Conservation (phyloP, 73 alveolate genomes). For the Paramecium primaurelia region DNA sequence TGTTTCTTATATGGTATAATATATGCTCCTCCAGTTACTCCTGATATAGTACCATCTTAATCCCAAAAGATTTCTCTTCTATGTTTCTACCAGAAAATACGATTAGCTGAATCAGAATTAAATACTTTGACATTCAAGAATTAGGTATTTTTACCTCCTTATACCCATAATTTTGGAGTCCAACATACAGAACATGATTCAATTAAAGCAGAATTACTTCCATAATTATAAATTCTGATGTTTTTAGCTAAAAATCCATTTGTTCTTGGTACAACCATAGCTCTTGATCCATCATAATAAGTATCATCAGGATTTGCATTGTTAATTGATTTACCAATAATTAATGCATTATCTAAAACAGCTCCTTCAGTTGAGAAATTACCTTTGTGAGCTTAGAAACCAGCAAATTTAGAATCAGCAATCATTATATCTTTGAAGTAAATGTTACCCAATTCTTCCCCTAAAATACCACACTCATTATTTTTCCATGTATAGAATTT, state of each 20-base stretch:
- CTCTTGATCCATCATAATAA: slow-evolving; percentile 47
- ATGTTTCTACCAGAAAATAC: slow-evolving; percentile 45
- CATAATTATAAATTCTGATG: slow-evolving; percentile 58
- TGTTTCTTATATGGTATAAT: slow-evolving; percentile 51
- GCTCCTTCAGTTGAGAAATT: slow-evolving; percentile 48
- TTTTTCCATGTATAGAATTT: slow-evolving; percentile 66
- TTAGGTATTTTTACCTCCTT: slow-evolving; percentile 52
- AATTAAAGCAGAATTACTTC: slow-evolving; percentile 6
- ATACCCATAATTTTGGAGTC: slow-evolving; percentile 52
- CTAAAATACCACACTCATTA: slow-evolving; percentile 71
- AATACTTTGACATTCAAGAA: neutral
- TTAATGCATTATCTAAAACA: slow-evolving; percentile 58
- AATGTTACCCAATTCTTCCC: slow-evolving; percentile 69
- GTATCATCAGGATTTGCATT: slow-evolving; percentile 49
- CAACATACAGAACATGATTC: slow-evolving; percentile 73
- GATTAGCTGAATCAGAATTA: neutral
- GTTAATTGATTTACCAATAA: slow-evolving; percentile 70
- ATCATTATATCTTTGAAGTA: slow-evolving; percentile 56
- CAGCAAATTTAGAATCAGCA: slow-evolving; percentile 67
- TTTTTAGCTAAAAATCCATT: slow-evolving; percentile 66
- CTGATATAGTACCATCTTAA: slow-evolving; percentile 65
- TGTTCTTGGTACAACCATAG: slow-evolving; percentile 69
- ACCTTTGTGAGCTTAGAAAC: slow-evolving; percentile 66
- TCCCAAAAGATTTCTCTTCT: slow-evolving; percentile 65
- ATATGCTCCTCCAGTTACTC: neutral